Conservation (phyloP, 129 eudicot species). For the Helianthus annuus region DNA sequence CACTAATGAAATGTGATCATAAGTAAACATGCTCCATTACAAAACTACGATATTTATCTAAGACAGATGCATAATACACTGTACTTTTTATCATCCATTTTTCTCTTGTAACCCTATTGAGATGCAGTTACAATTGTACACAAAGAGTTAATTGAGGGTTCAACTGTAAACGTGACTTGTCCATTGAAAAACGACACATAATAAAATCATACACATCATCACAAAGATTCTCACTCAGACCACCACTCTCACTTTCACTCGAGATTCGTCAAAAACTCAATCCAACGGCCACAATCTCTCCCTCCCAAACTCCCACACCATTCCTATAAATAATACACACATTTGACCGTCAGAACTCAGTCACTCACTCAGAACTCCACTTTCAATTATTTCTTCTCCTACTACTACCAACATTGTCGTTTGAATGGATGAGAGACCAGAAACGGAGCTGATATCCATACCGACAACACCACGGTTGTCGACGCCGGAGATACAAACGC, state of each 20-base stretch:
- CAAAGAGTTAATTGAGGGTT: neutral
- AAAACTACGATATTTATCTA: too few relatives aligned
- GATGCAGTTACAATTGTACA: neutral
- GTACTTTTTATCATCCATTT: too few relatives aligned
- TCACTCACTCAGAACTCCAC: neutral
- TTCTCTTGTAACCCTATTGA: too few relatives aligned
- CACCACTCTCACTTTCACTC: slow-evolving; percentile 4
- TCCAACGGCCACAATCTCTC: slow-evolving; percentile 37
- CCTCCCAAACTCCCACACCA: slow-evolving; percentile 39
- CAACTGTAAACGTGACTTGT: neutral
- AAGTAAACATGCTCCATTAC: too few relatives aligned
- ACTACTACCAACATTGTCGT: neutral
- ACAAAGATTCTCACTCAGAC: neutral
- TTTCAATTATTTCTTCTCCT: slow-evolving; percentile 15
- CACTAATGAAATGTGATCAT: too few relatives aligned
- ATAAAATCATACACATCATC: neutral
- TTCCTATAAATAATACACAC: neutral
- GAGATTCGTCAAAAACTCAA: neutral
- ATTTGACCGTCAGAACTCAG: neutral
- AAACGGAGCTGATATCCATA: slow-evolving; percentile 89
- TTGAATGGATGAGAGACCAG: slow-evolving; percentile 61
- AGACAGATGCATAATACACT: too few relatives aligned
- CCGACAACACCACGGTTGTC: slow-evolving; percentile 58
- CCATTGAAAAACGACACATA: neutral
- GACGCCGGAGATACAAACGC: slow-evolving; percentile 82